Base-by-base conservation (phyloP, 176 grass and related monocot genomes). In the Paspalum notatum region DNA sequence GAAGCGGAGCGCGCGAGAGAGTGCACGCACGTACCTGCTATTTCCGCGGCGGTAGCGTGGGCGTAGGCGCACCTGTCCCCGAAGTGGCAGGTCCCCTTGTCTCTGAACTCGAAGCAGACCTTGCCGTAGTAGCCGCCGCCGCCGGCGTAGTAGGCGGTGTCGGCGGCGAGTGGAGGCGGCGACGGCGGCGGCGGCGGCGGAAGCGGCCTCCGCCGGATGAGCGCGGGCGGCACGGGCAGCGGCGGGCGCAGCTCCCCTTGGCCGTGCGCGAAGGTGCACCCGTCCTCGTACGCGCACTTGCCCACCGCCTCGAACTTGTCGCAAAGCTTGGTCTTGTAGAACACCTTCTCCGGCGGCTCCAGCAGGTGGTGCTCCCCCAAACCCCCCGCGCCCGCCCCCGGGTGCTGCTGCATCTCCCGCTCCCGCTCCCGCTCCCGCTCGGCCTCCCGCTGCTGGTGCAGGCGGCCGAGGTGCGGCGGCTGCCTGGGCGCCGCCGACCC, bases 201-300 rank as follows among this genome's bases (percentile, higher is more conserved):
- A 15, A 20, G 66, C 12, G 37, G 8, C 62, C 9, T 38, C 4
- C 66, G 67, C 18, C 64, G 43, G 41, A 62, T 8, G 26, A 3
- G 18, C 54, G 2, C 24, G 13, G 0, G 12, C 17, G 57, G 37
- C 4, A 42, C 6, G 17, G 82, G 47, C 32, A 71, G 20, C 17
- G 91, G 75, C 9, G 57, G 75, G 71, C 83, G 88, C 9, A 94
- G 74, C 82, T 94, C 85, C 24, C 53, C 83, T 51, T 2, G 6
- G 39, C 91, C 85, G 85, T 91, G 91, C 42, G 88, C 88, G 76
- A 89, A 94, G 69, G 58, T 88, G 85, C 88, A 94, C 3, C 27
- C 72, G 24, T 56, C 80, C 16, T 76, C 85, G 85, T 74, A 86
- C 15, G 17, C 32, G 71, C 91, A 89, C 9, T 40, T 37, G 22